phyloP scores from a whole-genome alignment of 495 filamentous ascomycete genomes.

The Xylaria intraflava region DNA sequence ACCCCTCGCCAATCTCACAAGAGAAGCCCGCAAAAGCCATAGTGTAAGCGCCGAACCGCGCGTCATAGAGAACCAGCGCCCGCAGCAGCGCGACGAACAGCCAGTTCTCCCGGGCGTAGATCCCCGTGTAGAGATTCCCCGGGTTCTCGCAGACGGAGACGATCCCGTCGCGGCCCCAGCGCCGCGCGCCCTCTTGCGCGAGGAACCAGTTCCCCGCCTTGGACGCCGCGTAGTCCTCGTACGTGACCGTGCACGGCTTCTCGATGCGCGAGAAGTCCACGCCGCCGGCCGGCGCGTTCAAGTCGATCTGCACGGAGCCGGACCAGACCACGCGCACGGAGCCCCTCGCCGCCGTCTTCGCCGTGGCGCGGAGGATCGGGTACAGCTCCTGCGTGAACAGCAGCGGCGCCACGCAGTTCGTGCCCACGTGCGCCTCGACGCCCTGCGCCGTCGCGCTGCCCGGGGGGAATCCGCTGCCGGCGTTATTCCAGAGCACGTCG shows the following conservation, averaged over 20 bases:
- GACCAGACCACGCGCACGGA: slow-evolving; percentile 11
- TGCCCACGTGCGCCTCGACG: slow-evolving; percentile 25
- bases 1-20: slow-evolving; percentile 25
- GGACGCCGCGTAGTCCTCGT: slow-evolving; percentile 25
- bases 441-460: slow-evolving; percentile 23
- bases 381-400: slow-evolving; percentile 34
- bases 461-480: slow-evolving; percentile 31
- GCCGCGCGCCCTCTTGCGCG: slow-evolving; percentile 16
- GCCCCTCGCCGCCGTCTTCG: neutral
- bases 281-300: neutral
- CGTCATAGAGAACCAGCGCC: slow-evolving; percentile 20
- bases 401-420: slow-evolving; percentile 28
- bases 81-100: slow-evolving; percentile 12
- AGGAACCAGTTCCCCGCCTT: slow-evolving; percentile 30
- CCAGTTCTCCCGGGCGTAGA: slow-evolving; percentile 3
- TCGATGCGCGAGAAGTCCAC: neutral
- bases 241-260: neutral
- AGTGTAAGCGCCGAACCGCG: slow-evolving; percentile 34
- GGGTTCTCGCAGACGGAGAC: slow-evolving; percentile 33
- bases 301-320: slow-evolving; percentile 1
- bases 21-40: slow-evolving; percentile 36
- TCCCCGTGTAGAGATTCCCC: slow-evolving; percentile 25
- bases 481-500: slow-evolving; percentile 51
- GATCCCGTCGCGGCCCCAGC: slow-evolving; percentile 15
- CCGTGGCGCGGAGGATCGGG: slow-evolving; percentile 27